phyloP scores from a whole-genome alignment of 2,329 filamentous ascomycete species.

The Neonectria punicea region DNA sequence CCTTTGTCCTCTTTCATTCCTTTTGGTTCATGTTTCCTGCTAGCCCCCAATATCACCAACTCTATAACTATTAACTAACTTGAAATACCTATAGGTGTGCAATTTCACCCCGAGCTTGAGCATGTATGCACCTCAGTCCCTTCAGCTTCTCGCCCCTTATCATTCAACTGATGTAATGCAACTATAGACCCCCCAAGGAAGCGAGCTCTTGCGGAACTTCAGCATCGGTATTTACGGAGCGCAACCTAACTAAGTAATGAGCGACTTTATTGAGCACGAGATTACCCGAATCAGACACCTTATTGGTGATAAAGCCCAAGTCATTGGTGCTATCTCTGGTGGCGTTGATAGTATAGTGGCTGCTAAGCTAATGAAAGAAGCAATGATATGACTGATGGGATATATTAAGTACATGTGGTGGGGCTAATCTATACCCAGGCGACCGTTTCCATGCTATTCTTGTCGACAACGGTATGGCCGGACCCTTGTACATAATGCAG shows the following conservation, averaged over 20 bases:
- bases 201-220: conserved; percentile 82
- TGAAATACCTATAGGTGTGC: conserved; percentile 62
- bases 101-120: conserved; percentile 82
- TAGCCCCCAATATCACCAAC: too few relatives aligned
- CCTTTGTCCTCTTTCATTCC: too few relatives aligned
- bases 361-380: conserved; percentile 85
- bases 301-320: conserved; percentile 84
- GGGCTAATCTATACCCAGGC: not conserved
- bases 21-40: too few relatives aligned
- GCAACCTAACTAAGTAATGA: conserved; percentile 84
- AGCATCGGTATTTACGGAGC: conserved; percentile 84
- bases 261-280: conserved; percentile 82
- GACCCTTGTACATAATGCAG: too few relatives aligned
- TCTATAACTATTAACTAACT: too few relatives aligned
- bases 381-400: conserved; percentile 61
- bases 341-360: conserved; percentile 72
- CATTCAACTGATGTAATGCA: too few relatives aligned
- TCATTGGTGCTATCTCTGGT: conserved; percentile 25
- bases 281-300: conserved; percentile 82
- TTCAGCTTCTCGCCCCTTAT: conserved; percentile 52
- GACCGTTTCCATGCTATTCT: conserved; percentile 87
- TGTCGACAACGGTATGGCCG: conserved; percentile 76
- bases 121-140: too few relatives aligned
- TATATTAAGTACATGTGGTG: too few relatives aligned
- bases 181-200: conserved; percentile 61